Conservation (phyloP, 352 stramenopile species). For the Saprolegnia parasitica region DNA sequence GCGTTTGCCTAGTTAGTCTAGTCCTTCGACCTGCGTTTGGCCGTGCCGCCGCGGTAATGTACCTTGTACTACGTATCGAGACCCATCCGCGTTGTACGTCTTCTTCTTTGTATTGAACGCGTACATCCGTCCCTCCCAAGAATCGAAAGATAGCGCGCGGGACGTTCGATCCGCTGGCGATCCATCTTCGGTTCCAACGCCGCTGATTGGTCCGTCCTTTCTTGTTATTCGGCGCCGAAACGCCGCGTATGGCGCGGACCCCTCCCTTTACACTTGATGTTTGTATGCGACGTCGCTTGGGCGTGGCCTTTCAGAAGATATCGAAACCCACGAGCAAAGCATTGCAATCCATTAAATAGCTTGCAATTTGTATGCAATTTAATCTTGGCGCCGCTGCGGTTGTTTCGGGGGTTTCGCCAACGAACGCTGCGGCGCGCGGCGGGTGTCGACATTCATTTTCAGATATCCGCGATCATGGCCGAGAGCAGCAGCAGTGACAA, state of each 20-base stretch:
- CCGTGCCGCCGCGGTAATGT: background rate
- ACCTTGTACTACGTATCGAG: background rate
- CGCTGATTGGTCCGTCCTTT: background rate
- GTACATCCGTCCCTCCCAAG: background rate
- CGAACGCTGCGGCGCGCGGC: too few relatives aligned
- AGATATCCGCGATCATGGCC: background rate
- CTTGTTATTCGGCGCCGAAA: too few relatives aligned
- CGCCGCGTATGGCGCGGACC: too few relatives aligned
- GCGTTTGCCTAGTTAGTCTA: slow-evolving; percentile 52
- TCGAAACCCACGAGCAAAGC: background rate
- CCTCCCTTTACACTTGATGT: too few relatives aligned
- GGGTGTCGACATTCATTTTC: background rate
- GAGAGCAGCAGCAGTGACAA: slow-evolving; percentile 8
- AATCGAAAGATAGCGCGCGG: slow-evolving; percentile 4
- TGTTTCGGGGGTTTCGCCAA: slow-evolving; percentile 3
- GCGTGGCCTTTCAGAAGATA: slow-evolving; percentile 13
- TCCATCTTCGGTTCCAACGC: background rate
- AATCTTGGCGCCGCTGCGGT: background rate
- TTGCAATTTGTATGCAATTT: background rate
- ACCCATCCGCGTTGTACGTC: too few relatives aligned
- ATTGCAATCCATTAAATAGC: background rate
- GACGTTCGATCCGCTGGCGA: background rate
- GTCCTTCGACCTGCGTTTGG: background rate
- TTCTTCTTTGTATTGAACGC: background rate
- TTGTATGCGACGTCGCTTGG: background rate